Percentiles rank a stretch among this genome's conserved stretches.
Conservation (phyloP, 2,329 filamentous ascomycete species). For the Cercospora citrullina region DNA sequence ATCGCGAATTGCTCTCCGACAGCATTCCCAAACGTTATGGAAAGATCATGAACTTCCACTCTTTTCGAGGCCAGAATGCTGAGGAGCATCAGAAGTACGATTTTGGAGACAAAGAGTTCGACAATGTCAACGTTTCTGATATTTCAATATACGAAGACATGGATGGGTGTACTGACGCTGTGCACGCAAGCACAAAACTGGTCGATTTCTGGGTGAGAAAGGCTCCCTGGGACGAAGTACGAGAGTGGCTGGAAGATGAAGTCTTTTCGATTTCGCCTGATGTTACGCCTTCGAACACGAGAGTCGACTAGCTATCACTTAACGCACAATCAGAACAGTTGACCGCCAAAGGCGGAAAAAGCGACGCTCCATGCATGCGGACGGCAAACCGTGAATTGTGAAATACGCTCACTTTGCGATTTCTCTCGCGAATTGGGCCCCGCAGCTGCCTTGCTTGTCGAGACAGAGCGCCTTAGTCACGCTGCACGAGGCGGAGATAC, state of each 20-base stretch:
- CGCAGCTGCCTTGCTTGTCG: not conserved
- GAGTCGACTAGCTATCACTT: not conserved
- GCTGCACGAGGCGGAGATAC: not conserved
- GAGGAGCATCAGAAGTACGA: constrained; percentile 17
- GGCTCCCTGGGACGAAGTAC: constrained; percentile 9
- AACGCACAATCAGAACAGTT: not conserved
- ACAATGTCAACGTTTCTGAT: constrained; percentile 13
- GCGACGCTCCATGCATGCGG: not conserved
- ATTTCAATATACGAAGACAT: constrained; percentile 6
- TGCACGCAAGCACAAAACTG: constrained; percentile 9
- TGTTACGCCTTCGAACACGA: constrained; percentile 2
- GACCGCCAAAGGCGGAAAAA: not conserved
- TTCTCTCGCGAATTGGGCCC: not conserved
- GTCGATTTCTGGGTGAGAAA: constrained; percentile 14
- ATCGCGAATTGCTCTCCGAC: not conserved
- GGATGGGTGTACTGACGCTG: constrained; percentile 15
- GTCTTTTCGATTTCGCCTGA: constrained; percentile 8
- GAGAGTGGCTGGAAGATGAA: constrained; percentile 4
- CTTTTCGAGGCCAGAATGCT: constrained; percentile 14
- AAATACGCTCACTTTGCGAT: not conserved
- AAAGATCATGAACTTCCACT: constrained; percentile 12
- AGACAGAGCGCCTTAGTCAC: not conserved
- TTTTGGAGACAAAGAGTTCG: constrained; percentile 2
- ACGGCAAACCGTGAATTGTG: not conserved
- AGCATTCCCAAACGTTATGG: constrained; percentile 8